Base-by-base conservation (phyloP, 2,329 filamentous ascomycete genomes). In the Colletotrichum filicis region DNA sequence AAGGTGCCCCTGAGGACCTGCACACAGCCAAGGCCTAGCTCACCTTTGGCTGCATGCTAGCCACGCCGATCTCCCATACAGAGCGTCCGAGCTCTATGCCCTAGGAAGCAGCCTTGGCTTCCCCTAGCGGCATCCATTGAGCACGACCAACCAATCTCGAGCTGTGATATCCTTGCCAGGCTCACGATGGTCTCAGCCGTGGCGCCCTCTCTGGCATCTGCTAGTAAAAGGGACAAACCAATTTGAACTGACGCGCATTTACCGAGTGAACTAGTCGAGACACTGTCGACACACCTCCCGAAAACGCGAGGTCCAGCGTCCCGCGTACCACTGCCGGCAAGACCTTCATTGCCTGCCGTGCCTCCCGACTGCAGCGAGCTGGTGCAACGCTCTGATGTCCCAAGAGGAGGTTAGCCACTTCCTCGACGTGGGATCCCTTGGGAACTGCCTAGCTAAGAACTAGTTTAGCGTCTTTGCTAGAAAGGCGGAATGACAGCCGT, bases 21-120 rank as follows among this genome's bases (percentile, higher is more conserved):
- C 42, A 35, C 66, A 60, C 60, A 70, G 59, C 60, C 46, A 37
- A 35, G 32, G 5, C 14, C 66, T 70, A 70, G 35, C 59, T 56
- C 58, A 19, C 49, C 58, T 46, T 59, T 63, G 57, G 64, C 22
- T 42, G 37, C 32, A 61, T 16, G 1, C 3, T 61, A 14, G 32
- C 63, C 32, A 49, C 12, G 58, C 52, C 58, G 46, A 71, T 60
- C 22, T 46, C 24, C 42, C 61, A 55, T 56, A 14, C 28, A 22
- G 28, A 22, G 22, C 22, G 49, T 30, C 57, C 58, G 56, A 71
- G 65, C 52, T 68, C 56, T 26, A 35, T 24, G 28, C 22, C 28
- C 26, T 24, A 67, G 49, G 22, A 42, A 5, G 26, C 22, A 37
- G n/a, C 30, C 6, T 7, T n/a, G 19, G 69, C 26, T 63, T 52